Base-by-base conservation (phyloP, 176 grass and related monocot genomes). In the Alopecurus myosuroides region DNA sequence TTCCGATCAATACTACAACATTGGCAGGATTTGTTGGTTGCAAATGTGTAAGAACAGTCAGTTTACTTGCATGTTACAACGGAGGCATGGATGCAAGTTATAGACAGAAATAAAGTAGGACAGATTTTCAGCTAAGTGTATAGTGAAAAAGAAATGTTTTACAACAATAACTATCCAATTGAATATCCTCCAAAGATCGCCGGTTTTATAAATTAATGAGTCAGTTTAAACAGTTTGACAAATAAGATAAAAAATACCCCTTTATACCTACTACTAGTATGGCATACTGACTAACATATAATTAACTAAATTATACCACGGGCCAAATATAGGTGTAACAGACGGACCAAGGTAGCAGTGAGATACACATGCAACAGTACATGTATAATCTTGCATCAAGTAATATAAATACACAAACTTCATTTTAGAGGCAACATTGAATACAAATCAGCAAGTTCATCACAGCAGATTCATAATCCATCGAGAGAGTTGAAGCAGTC, bases 371-470 rank as follows among this genome's bases (percentile, higher is more conserved):
- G 41, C 70, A 18, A 61, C 4, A 50, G 0, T 26, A 52, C 25
- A 86, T 56, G 51, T 45, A 86, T 57, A 39, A 77, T 64, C 68
- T 81, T 51, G 18, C 20, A 76, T 36, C 41, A n/a, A n/a, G 20
- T 65, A 86, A 73, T 10, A 90, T 42, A 70, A 77, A 33, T 44
- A 57, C 69, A 33, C 17, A 64, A n/a, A 62, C 25, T 44, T 33
- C 37, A 79, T 18, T 19, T 71, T 15, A 17, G 77, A 46, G 9
- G 52, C 6, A 84, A 22, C 50, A 72, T 33, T 76, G 14, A 35
- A 86, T 58, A 52, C 19, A 31, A 45, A 77, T 66, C 60, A 68
- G 1, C 42, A 67, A n/a, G 26, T 51, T 67, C 15, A 9, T 76
- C 25, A 67, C 44, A 77, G 37, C 6, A 60, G n/a, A n/a, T n/a